phyloP scores from a whole-genome alignment of 163 green algal genomes.

The Smithsoniella earleae region DNA sequence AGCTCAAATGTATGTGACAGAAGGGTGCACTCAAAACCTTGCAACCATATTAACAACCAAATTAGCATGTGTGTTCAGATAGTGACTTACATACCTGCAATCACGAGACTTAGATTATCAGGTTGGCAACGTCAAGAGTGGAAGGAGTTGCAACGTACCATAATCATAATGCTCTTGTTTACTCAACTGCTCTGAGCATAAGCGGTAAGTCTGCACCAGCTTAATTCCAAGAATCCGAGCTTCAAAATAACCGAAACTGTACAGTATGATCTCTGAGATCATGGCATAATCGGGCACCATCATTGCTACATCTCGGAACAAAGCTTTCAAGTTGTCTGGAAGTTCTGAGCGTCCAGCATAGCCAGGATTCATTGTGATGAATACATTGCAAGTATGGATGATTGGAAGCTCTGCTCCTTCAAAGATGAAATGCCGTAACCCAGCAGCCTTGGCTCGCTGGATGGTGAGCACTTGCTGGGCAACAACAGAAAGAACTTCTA shows the following conservation, averaged over 20 bases:
- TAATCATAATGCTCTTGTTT: slow-evolving; percentile 32
- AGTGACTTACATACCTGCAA: too few species aligned
- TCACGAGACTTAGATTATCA: too few species aligned
- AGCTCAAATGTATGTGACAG: too few species aligned
- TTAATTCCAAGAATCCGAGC: slow-evolving; percentile 48
- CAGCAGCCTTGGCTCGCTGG: slow-evolving; percentile 42
- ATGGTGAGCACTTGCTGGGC: slow-evolving; percentile 51
- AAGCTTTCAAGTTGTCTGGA: slow-evolving; percentile 65
- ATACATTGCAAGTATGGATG: slow-evolving; percentile 42
- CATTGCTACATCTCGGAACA: slow-evolving; percentile 54
- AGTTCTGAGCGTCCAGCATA: slow-evolving; percentile 56
- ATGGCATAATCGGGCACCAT: slow-evolving; percentile 52
- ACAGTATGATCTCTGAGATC: slow-evolving; percentile 52
- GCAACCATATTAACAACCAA: too few species aligned
- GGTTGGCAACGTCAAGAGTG: too few species aligned
- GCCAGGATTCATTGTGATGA: slow-evolving; percentile 42
- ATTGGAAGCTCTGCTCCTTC: slow-evolving; percentile 52
- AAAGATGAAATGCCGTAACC: slow-evolving; percentile 45
- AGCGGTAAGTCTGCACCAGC: slow-evolving; percentile 55
- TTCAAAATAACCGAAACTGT: slow-evolving; percentile 47
- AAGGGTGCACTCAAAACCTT: too few species aligned
- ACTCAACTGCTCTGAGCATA: slow-evolving; percentile 54
- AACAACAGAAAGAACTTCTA: slow-evolving; percentile 60
- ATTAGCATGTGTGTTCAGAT: too few species aligned
- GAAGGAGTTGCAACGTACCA: slow-evolving; percentile 35